Evolutionary conservation across 192 early-diverging fungal species (phyloP).

Genomic region (Dissophora ornata): DNA sequence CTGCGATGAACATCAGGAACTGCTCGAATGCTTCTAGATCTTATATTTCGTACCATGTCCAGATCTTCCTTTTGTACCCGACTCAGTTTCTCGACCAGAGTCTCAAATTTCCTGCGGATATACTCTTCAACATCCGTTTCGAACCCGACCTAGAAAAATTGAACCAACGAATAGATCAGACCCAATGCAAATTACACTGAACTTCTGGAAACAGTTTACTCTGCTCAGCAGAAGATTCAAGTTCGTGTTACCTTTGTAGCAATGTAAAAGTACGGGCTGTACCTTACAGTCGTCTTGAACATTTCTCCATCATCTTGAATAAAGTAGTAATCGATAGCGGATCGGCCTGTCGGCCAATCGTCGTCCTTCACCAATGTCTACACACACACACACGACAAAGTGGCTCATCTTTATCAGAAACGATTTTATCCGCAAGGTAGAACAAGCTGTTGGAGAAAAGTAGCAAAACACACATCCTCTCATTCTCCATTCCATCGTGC

Average conservation of each 20-base stretch:
- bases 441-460: no score
- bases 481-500: no score
- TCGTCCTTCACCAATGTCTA: constrained; percentile 74
- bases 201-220: no score
- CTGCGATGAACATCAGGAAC: no score
- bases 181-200: no score
- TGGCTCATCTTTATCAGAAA: no score
- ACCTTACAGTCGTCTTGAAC: constrained; percentile 89
- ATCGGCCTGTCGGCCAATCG: constrained; percentile 71
- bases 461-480: no score
- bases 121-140: constrained; percentile 91
- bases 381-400: background rate
- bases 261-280: constrained; percentile 93
- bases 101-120: constrained; percentile 76
- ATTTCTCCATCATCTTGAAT: constrained; percentile 87
- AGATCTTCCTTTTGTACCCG: constrained; percentile 87
- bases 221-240: no score
- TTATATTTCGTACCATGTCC: constrained; percentile 67
- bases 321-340: constrained; percentile 94
- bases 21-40: no score
- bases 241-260: constrained; percentile 72
- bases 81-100: constrained; percentile 70
- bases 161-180: no score
- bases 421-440: no score
- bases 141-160: constrained; percentile 66